Percentiles rank a stretch among this genome's conserved stretches.
Evolutionary conservation across 768 basidiomycete species (phyloP).

Genomic region (Trametes maxima): DNA sequence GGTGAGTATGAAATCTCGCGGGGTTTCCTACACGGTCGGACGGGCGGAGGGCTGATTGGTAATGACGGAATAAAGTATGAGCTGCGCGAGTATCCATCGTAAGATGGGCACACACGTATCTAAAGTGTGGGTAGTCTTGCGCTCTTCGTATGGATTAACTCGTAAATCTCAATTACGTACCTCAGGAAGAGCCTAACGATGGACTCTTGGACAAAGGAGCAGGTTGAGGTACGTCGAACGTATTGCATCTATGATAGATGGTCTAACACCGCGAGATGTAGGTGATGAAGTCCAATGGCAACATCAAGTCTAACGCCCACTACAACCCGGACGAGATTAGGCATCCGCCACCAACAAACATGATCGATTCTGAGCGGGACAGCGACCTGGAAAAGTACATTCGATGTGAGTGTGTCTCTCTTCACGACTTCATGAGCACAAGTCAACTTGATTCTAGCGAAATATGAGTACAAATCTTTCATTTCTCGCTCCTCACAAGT

Average conservation of each 20-base stretch:
- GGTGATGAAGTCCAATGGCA: slow-evolving; percentile 82
- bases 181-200: slow-evolving; percentile 86
- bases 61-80: slow-evolving; percentile 51
- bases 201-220: slow-evolving; percentile 87
- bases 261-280: slow-evolving; percentile 32
- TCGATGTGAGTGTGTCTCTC: slow-evolving; percentile 54
- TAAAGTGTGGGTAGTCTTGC: slow-evolving; percentile 80
- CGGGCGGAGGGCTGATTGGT: background rate
- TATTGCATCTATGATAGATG: slow-evolving; percentile 14
- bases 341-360: slow-evolving; percentile 80
- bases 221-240: slow-evolving; percentile 68
- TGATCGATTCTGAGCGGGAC: slow-evolving; percentile 79
- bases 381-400: slow-evolving; percentile 92
- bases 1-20: slow-evolving; percentile 45
- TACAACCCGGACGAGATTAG: slow-evolving; percentile 85
- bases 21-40: no score
- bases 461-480: slow-evolving; percentile 80
- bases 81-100: slow-evolving; percentile 90
- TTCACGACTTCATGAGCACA: background rate
- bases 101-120: slow-evolving; percentile 93
- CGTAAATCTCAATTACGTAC: background rate
- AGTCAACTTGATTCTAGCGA: slow-evolving; percentile 47
- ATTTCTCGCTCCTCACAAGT: slow-evolving; percentile 40
- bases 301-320: slow-evolving; percentile 73
- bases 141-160: background rate